Base-by-base conservation (phyloP, 306 rosid species). In the Carpinus viminea region DNA sequence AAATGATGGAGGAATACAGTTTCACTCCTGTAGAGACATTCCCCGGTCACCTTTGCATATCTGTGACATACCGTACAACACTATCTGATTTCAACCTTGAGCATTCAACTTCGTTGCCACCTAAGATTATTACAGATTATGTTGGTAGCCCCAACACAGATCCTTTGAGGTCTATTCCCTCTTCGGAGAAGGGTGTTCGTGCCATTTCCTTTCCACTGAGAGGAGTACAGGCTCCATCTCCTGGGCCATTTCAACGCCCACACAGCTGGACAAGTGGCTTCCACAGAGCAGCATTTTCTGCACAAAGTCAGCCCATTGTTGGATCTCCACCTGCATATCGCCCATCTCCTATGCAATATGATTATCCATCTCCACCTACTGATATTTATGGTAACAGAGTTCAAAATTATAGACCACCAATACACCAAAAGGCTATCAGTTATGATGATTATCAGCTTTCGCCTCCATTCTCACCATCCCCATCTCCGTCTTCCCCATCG, bases 91-190 rank as follows among this genome's bases (percentile, higher is more conserved):
- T 90, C 65, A 90, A 85, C 84, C 92, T 91, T 15, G 89, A 88
- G 89, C 85, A 87, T 73, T 87, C 92, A 75, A 45, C 86, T 50
- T 71, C 93, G 50, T 73, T 88, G 80, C 89, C 91, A 43, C 85
- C 97, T 16, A 86, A 62, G 84, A 90, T 93, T 78, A 93, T 91
- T 11, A 72, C 89, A 45, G 96, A 93, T 82, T 93, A 93, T 89
- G 97, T 93, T 77, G 98, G 97, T 75, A 91, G 96, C 61, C 97
- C 97, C 74, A 85, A 73, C 68, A 85, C 96, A 28, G 92, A 93
- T 51, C 97, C 92, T 62, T 17, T 89, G 87, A 91, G 92, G 80
- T 86, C 62, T 72, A 86, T 93, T 76, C 91, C 95, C 48, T 60
- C 83, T 59, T 88, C 85, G 0, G 88, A 70, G 56, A 90, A 81